Conservation (phyloP, 768 basidiomycete species). For the Boletus rubescentipes region DNA sequence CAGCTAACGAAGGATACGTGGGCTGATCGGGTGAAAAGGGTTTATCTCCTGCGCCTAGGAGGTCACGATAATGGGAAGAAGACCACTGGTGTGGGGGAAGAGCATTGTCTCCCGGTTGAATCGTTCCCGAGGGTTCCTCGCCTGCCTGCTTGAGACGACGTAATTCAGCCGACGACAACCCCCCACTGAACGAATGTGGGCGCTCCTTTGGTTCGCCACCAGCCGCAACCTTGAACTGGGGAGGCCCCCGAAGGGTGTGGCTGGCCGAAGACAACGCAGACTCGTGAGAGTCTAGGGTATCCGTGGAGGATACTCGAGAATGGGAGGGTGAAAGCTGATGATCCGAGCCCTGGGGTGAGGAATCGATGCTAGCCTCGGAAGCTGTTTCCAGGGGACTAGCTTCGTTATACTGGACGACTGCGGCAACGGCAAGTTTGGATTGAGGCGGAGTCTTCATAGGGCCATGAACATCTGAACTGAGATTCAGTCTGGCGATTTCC, state of each 20-base stretch:
- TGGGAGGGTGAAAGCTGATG: constrained; percentile 67
- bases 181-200: constrained; percentile 81
- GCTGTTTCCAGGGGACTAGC: constrained; percentile 72
- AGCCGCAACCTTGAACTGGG: constrained; percentile 52
- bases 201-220: constrained; percentile 66
- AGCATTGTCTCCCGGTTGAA: constrained; percentile 36
- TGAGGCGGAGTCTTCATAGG: constrained; percentile 69
- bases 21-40: constrained; percentile 45
- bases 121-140: constrained; percentile 36
- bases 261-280: constrained; percentile 51
- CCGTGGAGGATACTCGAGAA: constrained; percentile 82
- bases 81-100: constrained; percentile 50
- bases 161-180: constrained; percentile 69
- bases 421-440: constrained; percentile 51
- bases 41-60: constrained; percentile 37
- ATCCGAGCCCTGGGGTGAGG: constrained; percentile 68
- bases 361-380: constrained; percentile 69
- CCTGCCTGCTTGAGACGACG: constrained; percentile 73
- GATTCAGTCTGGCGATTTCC: constrained; percentile 70
- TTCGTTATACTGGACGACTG: constrained; percentile 59
- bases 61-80: constrained; percentile 50
- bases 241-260: constrained; percentile 55
- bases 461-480: constrained; percentile 51
- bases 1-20: constrained; percentile 67
- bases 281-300: constrained; percentile 63